Evolutionary conservation across 176 grass and related monocot species (phyloP), one percentile per base, ranked within the genome.

Genomic region (Pharus latifolius): DNA sequence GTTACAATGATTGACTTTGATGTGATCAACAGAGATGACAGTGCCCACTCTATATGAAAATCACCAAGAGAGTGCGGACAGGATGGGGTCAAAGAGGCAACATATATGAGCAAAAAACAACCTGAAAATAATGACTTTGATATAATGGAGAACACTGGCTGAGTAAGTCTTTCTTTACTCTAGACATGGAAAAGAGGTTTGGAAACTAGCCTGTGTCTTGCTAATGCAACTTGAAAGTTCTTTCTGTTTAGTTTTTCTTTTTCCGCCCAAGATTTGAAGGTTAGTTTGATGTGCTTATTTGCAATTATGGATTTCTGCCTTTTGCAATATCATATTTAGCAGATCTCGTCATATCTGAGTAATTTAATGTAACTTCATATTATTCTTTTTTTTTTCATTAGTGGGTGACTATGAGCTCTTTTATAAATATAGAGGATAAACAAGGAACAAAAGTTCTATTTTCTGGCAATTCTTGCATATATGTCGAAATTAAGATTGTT

Each of bases 51-150:
- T 3, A 66, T 86, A 56, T 90, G 69, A 98, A 93, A 83, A 78
- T 98, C 80, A 78, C 91, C 41, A 98, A 85, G 84, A 83, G 94
- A 81, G 94, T 98, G 30, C 78, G 74, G 52, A 85, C 76, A 17
- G 84, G 91, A 72, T 96, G 91, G 91, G 91, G 91, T 74, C 91
- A 96, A 83, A 86, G 91, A 49, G 72, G 84, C 70, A 96, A 80
- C 29, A 27, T 80, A 33, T 69, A 56, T 29, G 83, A 47, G n/a
- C 77, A 69, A 18, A 80, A 85, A 69, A n/a, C n/a, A n/a, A n/a
- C n/a, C n/a, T n/a, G n/a, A 55, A 17, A 60, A 48, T 6, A 70
- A 69, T 62, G 83, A 75, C 40, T 63, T 75, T 56, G 74, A 75
- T 75, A 55, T 70, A 20, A 6, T 85, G 5, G 63, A 85, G 31